These are phyloP conservation scores for Cyclotella sp. DNA, from an alignment of 108 stramenopile genomes.

Conservation along the genomic window DNA sequence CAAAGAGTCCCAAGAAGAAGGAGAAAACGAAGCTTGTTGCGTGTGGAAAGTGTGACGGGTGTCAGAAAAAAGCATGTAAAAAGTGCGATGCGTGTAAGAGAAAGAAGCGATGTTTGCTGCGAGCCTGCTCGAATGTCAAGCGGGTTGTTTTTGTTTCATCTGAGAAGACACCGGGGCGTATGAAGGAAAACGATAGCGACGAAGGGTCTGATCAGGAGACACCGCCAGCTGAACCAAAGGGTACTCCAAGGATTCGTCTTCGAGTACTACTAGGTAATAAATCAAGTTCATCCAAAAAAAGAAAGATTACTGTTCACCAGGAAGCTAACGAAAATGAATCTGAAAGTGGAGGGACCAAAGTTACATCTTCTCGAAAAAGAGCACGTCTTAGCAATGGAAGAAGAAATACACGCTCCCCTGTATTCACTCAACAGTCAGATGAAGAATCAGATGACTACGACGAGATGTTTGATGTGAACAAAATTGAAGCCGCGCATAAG, in stretches of 20 bases:
- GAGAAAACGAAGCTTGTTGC: constrained; percentile 43
- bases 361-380: constrained; percentile 29
- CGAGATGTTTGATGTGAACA: constrained; percentile 49
- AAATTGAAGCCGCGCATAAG: constrained; percentile 55
- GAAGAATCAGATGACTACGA: constrained; percentile 26
- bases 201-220: constrained; percentile 39
- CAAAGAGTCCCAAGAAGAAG: constrained; percentile 25
- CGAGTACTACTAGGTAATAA: constrained; percentile 30
- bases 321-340: constrained; percentile 28
- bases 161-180: not conserved
- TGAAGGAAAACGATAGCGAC: constrained; percentile 13
- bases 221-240: constrained; percentile 7
- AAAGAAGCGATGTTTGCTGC: constrained; percentile 44
- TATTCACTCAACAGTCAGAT: constrained; percentile 18
- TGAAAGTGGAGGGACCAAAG: constrained; percentile 17
- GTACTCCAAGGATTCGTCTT: constrained; percentile 69
- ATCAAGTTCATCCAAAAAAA: constrained; percentile 20
- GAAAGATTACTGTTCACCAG: constrained; percentile 12
- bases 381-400: constrained; percentile 25
- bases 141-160: not conserved
- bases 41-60: constrained; percentile 61
- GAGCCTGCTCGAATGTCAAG: constrained; percentile 27
- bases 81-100: constrained; percentile 48
- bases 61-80: constrained; percentile 56
- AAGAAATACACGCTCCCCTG: constrained; percentile 8